Evolutionary conservation across 169 alveolate genomes (phyloP).

Genomic region (Babesia bigemina): DNA sequence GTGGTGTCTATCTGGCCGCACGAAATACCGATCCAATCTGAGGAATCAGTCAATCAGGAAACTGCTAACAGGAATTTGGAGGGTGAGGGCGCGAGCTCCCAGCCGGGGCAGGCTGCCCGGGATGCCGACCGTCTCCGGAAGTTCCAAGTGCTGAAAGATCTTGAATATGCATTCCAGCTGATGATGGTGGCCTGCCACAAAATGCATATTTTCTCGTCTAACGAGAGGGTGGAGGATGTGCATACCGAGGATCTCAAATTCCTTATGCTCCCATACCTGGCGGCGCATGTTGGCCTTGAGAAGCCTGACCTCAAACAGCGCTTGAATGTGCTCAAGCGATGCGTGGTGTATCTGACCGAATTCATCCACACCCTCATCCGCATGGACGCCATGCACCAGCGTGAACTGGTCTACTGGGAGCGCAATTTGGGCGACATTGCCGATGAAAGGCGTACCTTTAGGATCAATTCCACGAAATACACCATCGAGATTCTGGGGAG

Average conservation of each 20-base stretch:
- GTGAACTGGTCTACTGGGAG: slow-evolving; percentile 22
- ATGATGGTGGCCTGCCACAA: slow-evolving; percentile 27
- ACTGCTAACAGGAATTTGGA: background rate
- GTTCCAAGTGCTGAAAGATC: slow-evolving; percentile 8
- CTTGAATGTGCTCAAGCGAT: slow-evolving; percentile 17
- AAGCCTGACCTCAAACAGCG: slow-evolving; percentile 52
- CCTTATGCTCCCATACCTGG: slow-evolving; percentile 57
- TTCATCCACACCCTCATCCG: slow-evolving; percentile 36
- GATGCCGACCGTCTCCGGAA: slow-evolving; percentile 29
- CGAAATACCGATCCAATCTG: background rate
- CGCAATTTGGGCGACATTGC: background rate
- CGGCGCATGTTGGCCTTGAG: slow-evolving; percentile 46
- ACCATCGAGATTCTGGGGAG: slow-evolving; percentile 7
- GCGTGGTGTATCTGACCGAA: slow-evolving; percentile 43
- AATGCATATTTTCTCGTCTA: slow-evolving; percentile 25
- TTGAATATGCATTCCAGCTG: slow-evolving; percentile 49
- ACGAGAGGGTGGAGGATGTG: slow-evolving; percentile 45
- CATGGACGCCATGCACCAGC: slow-evolving; percentile 8
- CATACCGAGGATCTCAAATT: slow-evolving; percentile 61
- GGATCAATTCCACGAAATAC: slow-evolving; percentile 19
- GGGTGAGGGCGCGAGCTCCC: background rate
- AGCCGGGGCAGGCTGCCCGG: background rate
- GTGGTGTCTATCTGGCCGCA: slow-evolving; percentile 10
- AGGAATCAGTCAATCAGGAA: background rate
- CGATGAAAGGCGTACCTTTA: slow-evolving; percentile 22